Percentiles rank a stretch among this genome's conserved stretches.
phyloP scores from a whole-genome alignment of 1,284 basidiomycete genomes.

The Trametes polyzona region DNA sequence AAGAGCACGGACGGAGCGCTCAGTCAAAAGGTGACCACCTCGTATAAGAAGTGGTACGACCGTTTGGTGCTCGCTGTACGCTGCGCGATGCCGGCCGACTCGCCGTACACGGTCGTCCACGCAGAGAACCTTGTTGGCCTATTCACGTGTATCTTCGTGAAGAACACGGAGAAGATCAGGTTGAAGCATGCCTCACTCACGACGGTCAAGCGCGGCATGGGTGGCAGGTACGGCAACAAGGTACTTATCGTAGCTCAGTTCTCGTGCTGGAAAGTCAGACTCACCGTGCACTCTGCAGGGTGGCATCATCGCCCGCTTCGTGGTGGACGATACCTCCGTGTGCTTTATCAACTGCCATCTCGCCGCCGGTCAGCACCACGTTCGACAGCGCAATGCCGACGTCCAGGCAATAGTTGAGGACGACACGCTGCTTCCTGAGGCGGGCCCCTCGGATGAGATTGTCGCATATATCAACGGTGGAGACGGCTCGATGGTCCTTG shows the following conservation, averaged over 20 bases:
- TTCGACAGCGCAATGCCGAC: conserved; percentile 85
- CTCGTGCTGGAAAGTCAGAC: neutral
- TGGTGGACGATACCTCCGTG: conserved; percentile 89
- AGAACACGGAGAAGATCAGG: conserved; percentile 57
- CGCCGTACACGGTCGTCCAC: conserved; percentile 78
- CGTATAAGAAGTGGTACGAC: conserved; percentile 90
- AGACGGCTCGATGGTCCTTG: conserved; percentile 91
- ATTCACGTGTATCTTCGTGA: conserved; percentile 88
- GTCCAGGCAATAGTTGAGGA: conserved; percentile 86
- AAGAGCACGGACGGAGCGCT: conserved; percentile 66
- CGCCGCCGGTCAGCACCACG: conserved; percentile 89
- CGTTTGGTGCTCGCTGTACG: conserved; percentile 75
- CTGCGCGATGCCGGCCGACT: conserved; percentile 66
- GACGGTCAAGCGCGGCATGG: conserved; percentile 90
- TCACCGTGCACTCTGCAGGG: conserved; percentile 53
- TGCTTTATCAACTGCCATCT: conserved; percentile 97
- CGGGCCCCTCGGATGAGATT: conserved; percentile 47
- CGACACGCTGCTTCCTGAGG: conserved; percentile 66
- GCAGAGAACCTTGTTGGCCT: conserved; percentile 92
- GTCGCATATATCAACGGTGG: conserved; percentile 87
- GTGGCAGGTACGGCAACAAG: conserved; percentile 95
- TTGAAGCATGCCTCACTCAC: conserved; percentile 78
- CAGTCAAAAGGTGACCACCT: conserved; percentile 80
- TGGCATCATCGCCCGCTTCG: conserved; percentile 88
- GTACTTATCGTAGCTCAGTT: conserved; percentile 44